Conservation (phyloP, 257 asterid genomes). For the Handroanthus guayacan region DNA sequence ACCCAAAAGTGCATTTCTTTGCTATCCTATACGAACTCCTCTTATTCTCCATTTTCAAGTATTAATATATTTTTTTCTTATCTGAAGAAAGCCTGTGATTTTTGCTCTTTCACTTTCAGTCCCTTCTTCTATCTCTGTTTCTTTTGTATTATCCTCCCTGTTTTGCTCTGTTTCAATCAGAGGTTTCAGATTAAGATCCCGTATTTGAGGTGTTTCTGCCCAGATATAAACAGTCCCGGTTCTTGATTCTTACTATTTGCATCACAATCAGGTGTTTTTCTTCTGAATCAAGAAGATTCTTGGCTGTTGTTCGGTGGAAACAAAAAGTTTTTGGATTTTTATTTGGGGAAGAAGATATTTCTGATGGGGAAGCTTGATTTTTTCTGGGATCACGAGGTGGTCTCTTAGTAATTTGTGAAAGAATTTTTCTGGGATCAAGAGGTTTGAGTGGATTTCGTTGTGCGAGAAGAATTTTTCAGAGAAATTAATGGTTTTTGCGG, state of each 20-base stretch:
- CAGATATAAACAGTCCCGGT: constrained; percentile 20
- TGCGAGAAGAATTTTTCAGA: constrained; percentile 23
- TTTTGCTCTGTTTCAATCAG: constrained; percentile 21
- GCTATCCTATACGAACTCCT: constrained; percentile 37
- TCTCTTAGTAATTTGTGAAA: constrained; percentile 1
- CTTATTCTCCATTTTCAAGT: constrained; percentile 34
- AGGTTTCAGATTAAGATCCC: constrained; percentile 38
- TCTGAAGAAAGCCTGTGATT: neutral
- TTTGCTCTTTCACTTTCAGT: constrained; percentile 12
- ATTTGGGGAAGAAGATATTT: constrained; percentile 12
- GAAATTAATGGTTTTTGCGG: constrained; percentile 47
- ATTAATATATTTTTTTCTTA: neutral
- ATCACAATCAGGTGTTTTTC: neutral
- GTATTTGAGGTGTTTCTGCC: constrained; percentile 30
- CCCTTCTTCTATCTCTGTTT: constrained; percentile 14
- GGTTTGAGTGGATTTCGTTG: constrained; percentile 20
- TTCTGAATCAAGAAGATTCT: constrained; percentile 34
- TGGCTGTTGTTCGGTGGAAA: constrained; percentile 25
- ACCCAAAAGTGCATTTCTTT: constrained; percentile 27
- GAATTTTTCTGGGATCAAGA: constrained; percentile 16
- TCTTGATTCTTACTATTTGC: constrained; percentile 23
- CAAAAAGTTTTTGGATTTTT: constrained; percentile 17
- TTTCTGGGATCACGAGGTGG: constrained; percentile 28
- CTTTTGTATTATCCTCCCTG: neutral
- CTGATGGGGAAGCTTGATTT: neutral